Base-by-base conservation (phyloP, 495 filamentous ascomycete genomes). In the Hypoxylon cercidicola region DNA sequence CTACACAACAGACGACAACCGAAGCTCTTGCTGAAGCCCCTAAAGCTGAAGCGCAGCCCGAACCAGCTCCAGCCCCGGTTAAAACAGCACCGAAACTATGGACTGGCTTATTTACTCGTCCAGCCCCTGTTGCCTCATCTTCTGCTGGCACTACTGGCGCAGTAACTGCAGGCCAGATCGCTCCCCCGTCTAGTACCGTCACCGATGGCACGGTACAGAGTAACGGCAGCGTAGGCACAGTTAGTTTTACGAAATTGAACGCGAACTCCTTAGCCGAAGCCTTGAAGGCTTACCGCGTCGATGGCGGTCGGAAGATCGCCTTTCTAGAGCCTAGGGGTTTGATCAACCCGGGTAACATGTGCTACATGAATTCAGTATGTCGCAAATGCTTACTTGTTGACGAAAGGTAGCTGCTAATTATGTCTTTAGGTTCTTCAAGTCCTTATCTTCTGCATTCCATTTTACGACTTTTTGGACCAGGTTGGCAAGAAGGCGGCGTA, bases 341-440 rank as follows among this genome's bases (percentile, higher is more conserved):
- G 68, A 89, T 97, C 44, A 99, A 99, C 76, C 96, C 93, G 43
- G 95, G 95, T 7, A 99, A 99, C 72, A 95, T 98, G 93, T 99
- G 95, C 78, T 99, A 97, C 80, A 98, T 99, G 96, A 99, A 98
- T 80, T 97, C 95, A 44, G 95, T 98, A 84, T 80, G 92, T 77
- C 20, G 1, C 30, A 4, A 18, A n/a, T 40, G 28, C 20, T 9
- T 12, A 5, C 12, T 10, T 15, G 0, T 9, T 37, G 7, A 37
- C 19, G 12, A 10, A 0, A 58, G 13, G 39, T 48, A 30, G 32
- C 60, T 43, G 7, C 4, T 69, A 49, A 64, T 7, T 41, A 35
- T 35, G 1, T 30, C 32, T 51, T 12, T 59, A 97, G 93, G 87
- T 97, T 73, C 81, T 99, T 50, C 95, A 99, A 87, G 90, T 95